phyloP scores from a whole-genome alignment of 441 rosid genomes.

The Brassica balearica region DNA sequence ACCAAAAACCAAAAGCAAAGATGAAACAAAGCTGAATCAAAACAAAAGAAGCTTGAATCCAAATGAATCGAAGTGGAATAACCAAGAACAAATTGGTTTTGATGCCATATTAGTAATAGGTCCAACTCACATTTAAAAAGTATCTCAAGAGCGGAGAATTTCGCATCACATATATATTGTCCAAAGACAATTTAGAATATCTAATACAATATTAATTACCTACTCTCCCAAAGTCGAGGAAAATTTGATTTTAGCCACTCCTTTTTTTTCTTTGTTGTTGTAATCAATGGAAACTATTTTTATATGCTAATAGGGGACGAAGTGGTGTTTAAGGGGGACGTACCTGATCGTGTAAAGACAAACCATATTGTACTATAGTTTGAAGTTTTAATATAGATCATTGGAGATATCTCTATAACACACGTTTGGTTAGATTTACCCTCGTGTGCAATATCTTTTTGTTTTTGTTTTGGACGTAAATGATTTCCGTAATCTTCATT shows the following conservation, averaged over 20 bases:
- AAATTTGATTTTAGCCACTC: slow-evolving; percentile 35
- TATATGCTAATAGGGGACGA: slow-evolving; percentile 4
- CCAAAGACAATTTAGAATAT: no score
- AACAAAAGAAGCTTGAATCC: no score
- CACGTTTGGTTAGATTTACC: slow-evolving; percentile 44
- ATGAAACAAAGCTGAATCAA: no score
- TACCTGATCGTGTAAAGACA: slow-evolving; percentile 35
- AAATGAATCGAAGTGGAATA: no score
- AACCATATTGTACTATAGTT: slow-evolving; percentile 28
- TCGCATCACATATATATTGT: no score
- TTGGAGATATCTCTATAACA: slow-evolving; percentile 40
- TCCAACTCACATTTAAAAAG: no score
- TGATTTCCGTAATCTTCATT: slow-evolving; percentile 31
- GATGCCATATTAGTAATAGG: no score
- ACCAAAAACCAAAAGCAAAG: no score
- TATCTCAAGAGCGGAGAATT: no score
- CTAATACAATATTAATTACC: not conserved
- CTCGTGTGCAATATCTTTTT: slow-evolving; percentile 42
- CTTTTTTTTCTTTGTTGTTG: not conserved
- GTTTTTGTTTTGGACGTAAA: slow-evolving; percentile 12
- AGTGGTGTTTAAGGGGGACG: slow-evolving; percentile 13
- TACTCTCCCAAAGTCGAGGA: slow-evolving; percentile 33
- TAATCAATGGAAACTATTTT: slow-evolving; percentile 6
- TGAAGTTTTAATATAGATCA: slow-evolving; percentile 2
- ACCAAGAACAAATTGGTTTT: no score